Base-by-base conservation (phyloP, 1,139 yeast species). In the Candida tetrigidarum region DNA sequence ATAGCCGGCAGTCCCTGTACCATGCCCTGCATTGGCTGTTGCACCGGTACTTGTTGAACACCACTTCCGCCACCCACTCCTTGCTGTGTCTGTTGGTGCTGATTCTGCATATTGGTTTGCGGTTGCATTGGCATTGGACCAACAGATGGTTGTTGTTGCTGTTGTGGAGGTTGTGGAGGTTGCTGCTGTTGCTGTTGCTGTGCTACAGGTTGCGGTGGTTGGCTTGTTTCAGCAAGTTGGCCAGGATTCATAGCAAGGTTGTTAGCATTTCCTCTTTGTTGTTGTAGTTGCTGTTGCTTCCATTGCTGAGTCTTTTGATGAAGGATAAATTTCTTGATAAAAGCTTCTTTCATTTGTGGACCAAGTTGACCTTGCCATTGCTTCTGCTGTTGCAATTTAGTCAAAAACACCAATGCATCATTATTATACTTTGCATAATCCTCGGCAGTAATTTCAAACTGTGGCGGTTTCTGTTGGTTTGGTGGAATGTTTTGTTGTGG, bases 271-370 rank as follows among this genome's bases (percentile, higher is more conserved):
- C 20, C 16, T 22, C 23, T 28, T 16, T 37, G 41, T 19, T 22
- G 25, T 51, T 53, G 48, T 30, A 45, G 47, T 39, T 48, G 54
- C 46, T 67, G 70, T 39, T 72, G 75, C 43, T 69, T 71, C 75
- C 76, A 71, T n/a, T 63, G 58, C 30, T 60, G 64, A 3, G 69
- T 59, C 51, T 74, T 74, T 49, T 73, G 78, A 51, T 73, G 78
- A 23, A 64, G 55, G 39, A 74, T 72, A 53, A 61, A 74, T 50
- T 69, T 71, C 28, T 69, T 59, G 35, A 74, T 66, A 49, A 73
- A 74, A 34, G 59, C 65, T 44, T 72, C 78, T 53, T 68, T 70
- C 52, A 69, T 58, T 19, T 58, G 52, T 37, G 60, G 70, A 35
- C 63, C 67, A 43, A 60, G 47, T 34, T 62, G 63, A 11, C 59